These are phyloP conservation scores for Exserohilum rostratum DNA, from an alignment of 2,329 filamentous ascomycete genomes.

Conservation along the genomic window DNA sequence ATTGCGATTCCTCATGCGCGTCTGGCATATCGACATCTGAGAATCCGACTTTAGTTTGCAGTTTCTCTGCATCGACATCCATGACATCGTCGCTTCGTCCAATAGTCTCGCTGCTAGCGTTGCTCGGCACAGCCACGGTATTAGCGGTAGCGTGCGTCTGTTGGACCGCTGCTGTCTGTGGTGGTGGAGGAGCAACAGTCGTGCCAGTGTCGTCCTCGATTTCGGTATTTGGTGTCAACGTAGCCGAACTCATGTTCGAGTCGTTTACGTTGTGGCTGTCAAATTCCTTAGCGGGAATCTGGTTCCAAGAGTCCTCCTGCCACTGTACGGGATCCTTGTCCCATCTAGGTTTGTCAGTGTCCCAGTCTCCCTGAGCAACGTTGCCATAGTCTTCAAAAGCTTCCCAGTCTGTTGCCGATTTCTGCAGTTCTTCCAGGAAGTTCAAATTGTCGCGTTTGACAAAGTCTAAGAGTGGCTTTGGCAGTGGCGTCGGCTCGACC, in stretches of 20 bases:
- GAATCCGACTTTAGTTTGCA: slow-evolving; percentile 17
- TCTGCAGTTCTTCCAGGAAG: slow-evolving; percentile 42
- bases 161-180: slow-evolving; percentile 33
- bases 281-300: slow-evolving; percentile 27
- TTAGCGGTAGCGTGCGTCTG: slow-evolving; percentile 27
- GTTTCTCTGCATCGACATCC: slow-evolving; percentile 21
- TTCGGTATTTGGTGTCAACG: slow-evolving; percentile 46
- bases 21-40: slow-evolving; percentile 36
- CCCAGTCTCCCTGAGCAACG: neutral
- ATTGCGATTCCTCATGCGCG: slow-evolving; percentile 14
- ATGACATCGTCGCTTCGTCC: slow-evolving; percentile 25
- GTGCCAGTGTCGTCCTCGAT: slow-evolving; percentile 32
- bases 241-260: slow-evolving; percentile 33
- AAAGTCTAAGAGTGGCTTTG: slow-evolving; percentile 48
- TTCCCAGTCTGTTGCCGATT: slow-evolving; percentile 20
- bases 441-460: slow-evolving; percentile 56
- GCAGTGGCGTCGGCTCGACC: slow-evolving; percentile 22
- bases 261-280: slow-evolving; percentile 18
- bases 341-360: neutral
- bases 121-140: slow-evolving; percentile 22
- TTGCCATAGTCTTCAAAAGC: slow-evolving; percentile 13
- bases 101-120: slow-evolving; percentile 32
- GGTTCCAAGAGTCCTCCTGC: slow-evolving; percentile 32
- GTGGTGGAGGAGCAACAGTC: slow-evolving; percentile 15
- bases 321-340: slow-evolving; percentile 7